Evolutionary conservation across 148 eudicot genomes (phyloP).

Genomic region (Amaranthus cruentus): DNA sequence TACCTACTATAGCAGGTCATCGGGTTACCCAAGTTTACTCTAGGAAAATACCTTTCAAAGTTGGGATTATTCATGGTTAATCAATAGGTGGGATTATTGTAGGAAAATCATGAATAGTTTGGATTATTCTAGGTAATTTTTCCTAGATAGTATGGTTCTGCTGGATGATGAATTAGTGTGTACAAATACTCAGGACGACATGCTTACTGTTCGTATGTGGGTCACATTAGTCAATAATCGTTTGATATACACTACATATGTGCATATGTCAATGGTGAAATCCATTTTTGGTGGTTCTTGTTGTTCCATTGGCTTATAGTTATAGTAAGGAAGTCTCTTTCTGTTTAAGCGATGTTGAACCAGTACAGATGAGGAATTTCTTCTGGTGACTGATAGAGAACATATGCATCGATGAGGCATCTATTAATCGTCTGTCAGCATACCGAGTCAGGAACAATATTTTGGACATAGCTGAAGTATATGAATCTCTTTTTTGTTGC

Average conservation of each 20-base stretch:
- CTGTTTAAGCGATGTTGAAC: neutral
- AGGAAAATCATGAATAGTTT: too few relatives aligned
- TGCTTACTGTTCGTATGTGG: neutral
- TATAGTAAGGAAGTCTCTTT: too few relatives aligned
- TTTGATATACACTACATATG: neutral
- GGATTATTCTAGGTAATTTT: too few relatives aligned
- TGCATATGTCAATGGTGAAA: neutral
- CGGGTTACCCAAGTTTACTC: too few relatives aligned
- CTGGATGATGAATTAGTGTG: neutral
- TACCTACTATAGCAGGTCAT: too few relatives aligned
- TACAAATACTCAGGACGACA: neutral
- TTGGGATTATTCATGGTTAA: too few relatives aligned
- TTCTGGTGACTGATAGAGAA: neutral
- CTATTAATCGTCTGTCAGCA: neutral
- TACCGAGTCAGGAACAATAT: neutral
- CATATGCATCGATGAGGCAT: slow-evolving; percentile 4
- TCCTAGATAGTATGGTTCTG: too few relatives aligned
- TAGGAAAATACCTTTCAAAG: too few relatives aligned
- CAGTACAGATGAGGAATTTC: neutral
- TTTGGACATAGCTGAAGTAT: neutral
- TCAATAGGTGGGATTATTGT: too few relatives aligned
- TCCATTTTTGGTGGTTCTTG: neutral
- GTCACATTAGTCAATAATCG: neutral
- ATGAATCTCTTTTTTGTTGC: neutral
- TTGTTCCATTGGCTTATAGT: neutral